Evolutionary conservation across 176 grass and related monocot species (phyloP).

Genomic region (Phoenix roebelenii): DNA sequence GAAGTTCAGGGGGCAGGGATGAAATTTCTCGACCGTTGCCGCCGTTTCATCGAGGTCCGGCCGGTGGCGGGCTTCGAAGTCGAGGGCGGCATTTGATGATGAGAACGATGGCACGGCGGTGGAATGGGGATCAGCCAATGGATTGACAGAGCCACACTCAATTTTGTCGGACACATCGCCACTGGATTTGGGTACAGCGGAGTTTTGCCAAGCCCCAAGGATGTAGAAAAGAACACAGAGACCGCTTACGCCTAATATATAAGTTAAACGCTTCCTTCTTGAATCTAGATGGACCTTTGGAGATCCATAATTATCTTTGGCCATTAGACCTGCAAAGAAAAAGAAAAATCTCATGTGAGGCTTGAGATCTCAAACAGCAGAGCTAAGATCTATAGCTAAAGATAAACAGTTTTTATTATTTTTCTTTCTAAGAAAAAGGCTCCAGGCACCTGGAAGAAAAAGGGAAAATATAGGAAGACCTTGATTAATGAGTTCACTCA

Average conservation of each 20-base stretch:
- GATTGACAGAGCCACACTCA: not conserved
- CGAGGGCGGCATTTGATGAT: not conserved
- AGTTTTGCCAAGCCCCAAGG: conserved; percentile 85
- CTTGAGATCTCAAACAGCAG: no score
- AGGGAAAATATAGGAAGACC: no score
- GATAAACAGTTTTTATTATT: no score
- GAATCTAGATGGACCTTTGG: conserved; percentile 68
- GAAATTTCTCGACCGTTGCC: not conserved
- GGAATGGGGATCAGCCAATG: not conserved
- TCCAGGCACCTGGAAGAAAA: no score
- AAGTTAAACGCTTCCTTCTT: conserved; percentile 66
- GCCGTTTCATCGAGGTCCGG: not conserved
- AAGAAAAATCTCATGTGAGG: not conserved
- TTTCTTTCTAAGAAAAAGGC: no score
- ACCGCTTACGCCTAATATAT: conserved; percentile 44
- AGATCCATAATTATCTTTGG: conserved; percentile 58
- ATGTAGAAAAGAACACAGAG: conserved; percentile 83
- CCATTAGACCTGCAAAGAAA: conserved; percentile 53
- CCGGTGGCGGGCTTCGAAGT: conserved; percentile 8
- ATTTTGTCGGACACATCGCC: not conserved
- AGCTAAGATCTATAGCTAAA: no score
- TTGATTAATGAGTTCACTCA: no score
- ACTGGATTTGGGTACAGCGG: conserved; percentile 20
- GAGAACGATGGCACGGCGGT: not conserved
- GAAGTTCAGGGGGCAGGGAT: not conserved